Base-by-base conservation (phyloP, 352 stramenopile genomes). In the Elongisporangium anandrum region DNA sequence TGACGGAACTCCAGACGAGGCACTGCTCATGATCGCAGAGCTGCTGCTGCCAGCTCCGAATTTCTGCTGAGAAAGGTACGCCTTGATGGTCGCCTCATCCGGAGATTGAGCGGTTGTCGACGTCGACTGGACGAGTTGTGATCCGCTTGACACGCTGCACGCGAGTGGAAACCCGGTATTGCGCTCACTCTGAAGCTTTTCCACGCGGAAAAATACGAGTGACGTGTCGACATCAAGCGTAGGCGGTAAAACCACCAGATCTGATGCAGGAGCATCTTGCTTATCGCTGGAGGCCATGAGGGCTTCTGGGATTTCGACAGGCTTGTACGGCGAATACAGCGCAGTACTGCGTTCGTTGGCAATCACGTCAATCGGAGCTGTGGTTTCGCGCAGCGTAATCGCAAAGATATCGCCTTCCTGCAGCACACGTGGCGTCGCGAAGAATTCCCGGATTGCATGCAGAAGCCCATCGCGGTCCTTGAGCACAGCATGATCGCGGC, bases 131-230 rank as follows among this genome's bases (percentile, higher is more conserved):
- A 92, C 69, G n/a, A 94, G 65, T 61, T 90, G 75, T 2, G 82
- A 92, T 10, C 71, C 59, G 3, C 85, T 69, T 0, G 83, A 85
- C 1, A 94, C 78, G 2, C 70, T 79, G 15, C 85, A 54, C 0
- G 80, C 82, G 17, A 85, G 60, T 3, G 72, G 58, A 45, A 67
- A 16, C 17, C 59, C 57, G 16, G 26, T 61, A 2, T 63, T 65
- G 22, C 56, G 50, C 21, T 66, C 56, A 10, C 56, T 49, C 16
- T 75, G 66, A 8, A 94, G 48, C 38, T 79, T 83, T 26, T 92
- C 72, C 8, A 94, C 82, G 20, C 78, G 77, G 55, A 92, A 92
- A 52, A 92, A 92, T 54, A 92, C 68, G 9, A 94, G 63, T n/a
- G 67, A 72, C 22, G 78, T 86, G 56, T 94, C 80, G 1, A 90